These are phyloP conservation scores for Ganoderma lucidum DNA, from an alignment of 1,284 basidiomycete genomes.

Conservation along the genomic window DNA sequence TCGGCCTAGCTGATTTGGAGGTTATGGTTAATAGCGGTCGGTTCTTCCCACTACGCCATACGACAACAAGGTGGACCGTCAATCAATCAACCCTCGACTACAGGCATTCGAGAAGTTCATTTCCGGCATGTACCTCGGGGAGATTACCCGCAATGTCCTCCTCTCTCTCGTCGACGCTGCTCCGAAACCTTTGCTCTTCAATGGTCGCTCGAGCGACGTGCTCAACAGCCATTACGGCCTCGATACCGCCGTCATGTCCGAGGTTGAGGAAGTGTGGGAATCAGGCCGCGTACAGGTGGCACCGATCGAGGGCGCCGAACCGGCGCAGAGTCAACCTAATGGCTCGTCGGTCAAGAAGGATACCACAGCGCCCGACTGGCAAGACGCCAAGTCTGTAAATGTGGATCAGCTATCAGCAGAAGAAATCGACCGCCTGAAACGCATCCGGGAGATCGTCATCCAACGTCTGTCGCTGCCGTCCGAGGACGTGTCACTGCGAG, in stretches of 20 bases:
- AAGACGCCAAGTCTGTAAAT: constrained; percentile 38
- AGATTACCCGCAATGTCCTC: constrained; percentile 89
- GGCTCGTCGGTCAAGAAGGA: constrained; percentile 21
- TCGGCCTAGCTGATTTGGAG: not conserved
- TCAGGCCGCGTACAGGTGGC: constrained; percentile 42
- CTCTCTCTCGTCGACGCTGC: constrained; percentile 86
- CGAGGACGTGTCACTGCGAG: constrained; percentile 62
- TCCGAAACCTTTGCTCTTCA: constrained; percentile 78
- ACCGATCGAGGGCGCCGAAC: constrained; percentile 14
- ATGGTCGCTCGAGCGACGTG: constrained; percentile 73
- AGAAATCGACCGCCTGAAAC: constrained; percentile 50
- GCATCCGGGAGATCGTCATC: constrained; percentile 66
- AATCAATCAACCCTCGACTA: constrained; percentile 92
- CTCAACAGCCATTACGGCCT: constrained; percentile 94
- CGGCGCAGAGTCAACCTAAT: constrained; percentile 12
- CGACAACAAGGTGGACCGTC: constrained; percentile 93
- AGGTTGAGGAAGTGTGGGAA: constrained; percentile 81
- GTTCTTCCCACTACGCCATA: constrained; percentile 91
- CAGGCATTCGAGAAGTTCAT: constrained; percentile 99
- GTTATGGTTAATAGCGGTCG: constrained; percentile 60
- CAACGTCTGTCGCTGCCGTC: constrained; percentile 66
- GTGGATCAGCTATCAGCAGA: constrained; percentile 36
- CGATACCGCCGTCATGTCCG: constrained; percentile 93
- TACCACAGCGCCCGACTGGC: constrained; percentile 26
- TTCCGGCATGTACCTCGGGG: constrained; percentile 98